Base-by-base conservation (phyloP, 768 basidiomycete species). In the Suillus subluteus region DNA sequence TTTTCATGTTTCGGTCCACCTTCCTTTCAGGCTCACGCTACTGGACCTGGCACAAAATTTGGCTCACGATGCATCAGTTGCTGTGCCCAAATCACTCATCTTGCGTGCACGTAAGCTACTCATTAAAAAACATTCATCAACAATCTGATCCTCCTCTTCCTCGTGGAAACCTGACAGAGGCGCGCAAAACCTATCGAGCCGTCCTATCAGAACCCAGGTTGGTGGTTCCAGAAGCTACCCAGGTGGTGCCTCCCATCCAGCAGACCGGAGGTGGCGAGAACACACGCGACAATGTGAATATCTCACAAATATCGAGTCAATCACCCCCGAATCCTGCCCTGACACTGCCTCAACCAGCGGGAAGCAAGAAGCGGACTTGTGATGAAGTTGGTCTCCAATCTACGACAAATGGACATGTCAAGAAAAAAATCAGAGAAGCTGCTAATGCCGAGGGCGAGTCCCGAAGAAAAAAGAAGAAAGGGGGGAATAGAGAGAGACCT, bases 101-200 rank as follows among this genome's bases (percentile, higher is more conserved):
- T 76, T 92, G 55, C 87, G 91, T 62, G 90, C 92, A 23, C 89
- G 93, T 93, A 71, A 68, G 92, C 82, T 3, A 58, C 41, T 62
- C 16, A 11, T 26, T 58, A 15, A 23, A 61, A 54, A 8, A 38
- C 32, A 46, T 6, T 63, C 41, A 4, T 18, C 44, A 18, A 21
- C 18, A 41, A 30, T 59, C 26, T 58, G 21, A 26, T 13, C 48
- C 41, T 52, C 38, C 30, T 62, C 62, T 26, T 52, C 26, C 46
- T 59, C 35, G 21, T 21, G 32, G 52, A 15, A 6, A 38, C 9
- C n/a, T 55, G 52, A 26, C 70, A 94, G 94, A 92, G 79, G 92
- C 92, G 1, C 90, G 94, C 40, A 87, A 86, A 73, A 94, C 92
- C 6, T 94, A 91, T 71, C 86, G 92, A 6, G 90, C 93, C 0